Conservation (phyloP, 805 yeast genomes). For the Scheffersomyces amazonensis region DNA sequence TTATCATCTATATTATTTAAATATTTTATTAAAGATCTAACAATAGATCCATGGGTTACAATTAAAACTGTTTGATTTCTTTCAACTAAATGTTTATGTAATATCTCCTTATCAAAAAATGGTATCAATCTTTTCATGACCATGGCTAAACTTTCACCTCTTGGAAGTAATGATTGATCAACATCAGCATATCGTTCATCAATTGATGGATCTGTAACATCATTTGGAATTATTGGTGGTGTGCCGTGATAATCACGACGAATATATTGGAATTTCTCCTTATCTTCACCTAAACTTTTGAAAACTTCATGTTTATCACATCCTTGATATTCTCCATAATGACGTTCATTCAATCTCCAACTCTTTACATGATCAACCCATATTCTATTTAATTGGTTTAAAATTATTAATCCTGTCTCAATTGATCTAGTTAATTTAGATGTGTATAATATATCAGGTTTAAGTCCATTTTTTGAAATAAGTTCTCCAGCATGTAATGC, state of each 20-base stretch:
- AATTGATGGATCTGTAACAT: constrained; percentile 23
- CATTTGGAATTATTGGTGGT: constrained; percentile 30
- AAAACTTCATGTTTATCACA: constrained; percentile 34
- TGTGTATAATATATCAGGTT: constrained; percentile 35
- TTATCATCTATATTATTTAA: constrained; percentile 33
- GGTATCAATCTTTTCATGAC: constrained; percentile 40
- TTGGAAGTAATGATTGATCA: constrained; percentile 22
- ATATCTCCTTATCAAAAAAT: constrained; percentile 27
- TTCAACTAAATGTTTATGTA: constrained; percentile 18
- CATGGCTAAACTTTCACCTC: constrained; percentile 38
- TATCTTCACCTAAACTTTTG: constrained; percentile 30
- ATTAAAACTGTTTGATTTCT: constrained; percentile 29
- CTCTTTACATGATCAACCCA: constrained; percentile 37
- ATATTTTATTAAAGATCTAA: constrained; percentile 38
- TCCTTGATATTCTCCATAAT: constrained; percentile 43
- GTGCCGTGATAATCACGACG: constrained; percentile 35
- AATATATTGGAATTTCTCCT: constrained; percentile 35
- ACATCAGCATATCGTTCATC: constrained; percentile 34
- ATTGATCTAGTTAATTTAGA: constrained; percentile 39
- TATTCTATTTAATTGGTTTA: constrained; percentile 26
- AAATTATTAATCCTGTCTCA: constrained; percentile 38
- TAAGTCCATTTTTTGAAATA: constrained; percentile 22
- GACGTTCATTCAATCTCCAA: constrained; percentile 45
- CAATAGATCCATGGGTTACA: constrained; percentile 43
- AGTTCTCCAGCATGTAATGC: constrained; percentile 38